phyloP scores from a whole-genome alignment of 345 rosid genomes.

The Xanthoceras sorbifolium region DNA sequence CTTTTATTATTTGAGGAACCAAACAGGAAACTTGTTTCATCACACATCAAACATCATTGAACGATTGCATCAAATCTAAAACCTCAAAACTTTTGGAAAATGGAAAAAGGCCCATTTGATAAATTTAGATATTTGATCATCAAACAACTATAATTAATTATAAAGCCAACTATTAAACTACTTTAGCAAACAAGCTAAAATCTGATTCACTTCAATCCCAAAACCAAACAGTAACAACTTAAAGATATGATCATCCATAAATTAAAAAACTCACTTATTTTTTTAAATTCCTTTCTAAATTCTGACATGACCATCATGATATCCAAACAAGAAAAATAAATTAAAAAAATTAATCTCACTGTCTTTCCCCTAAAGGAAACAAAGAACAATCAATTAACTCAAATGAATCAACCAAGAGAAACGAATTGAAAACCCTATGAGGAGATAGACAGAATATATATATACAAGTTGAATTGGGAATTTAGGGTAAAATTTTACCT shows the following conservation, averaged over 20 bases:
- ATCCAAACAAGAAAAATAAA: not conserved
- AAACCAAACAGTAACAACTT: not conserved
- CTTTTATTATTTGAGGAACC: not conserved
- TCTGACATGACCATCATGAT: not conserved
- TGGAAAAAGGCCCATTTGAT: not conserved
- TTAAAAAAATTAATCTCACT: not conserved
- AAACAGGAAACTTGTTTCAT: not conserved
- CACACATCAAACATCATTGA: not conserved
- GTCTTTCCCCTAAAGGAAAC: not conserved
- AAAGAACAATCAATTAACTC: not conserved
- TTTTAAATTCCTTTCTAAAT: not conserved
- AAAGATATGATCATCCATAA: not conserved
- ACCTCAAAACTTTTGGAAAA: not conserved
- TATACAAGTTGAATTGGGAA: slow-evolving; percentile 10
- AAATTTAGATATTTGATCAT: not conserved
- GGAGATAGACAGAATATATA: not conserved
- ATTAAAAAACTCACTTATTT: not conserved
- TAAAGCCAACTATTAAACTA: not conserved
- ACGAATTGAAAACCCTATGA: slow-evolving; percentile 36
- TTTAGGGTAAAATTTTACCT: slow-evolving; percentile 27
- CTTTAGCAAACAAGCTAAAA: not conserved
- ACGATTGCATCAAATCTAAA: not conserved
- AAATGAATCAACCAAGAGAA: not conserved
- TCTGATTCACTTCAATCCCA: not conserved
- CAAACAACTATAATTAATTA: not conserved